Percentiles rank a stretch among this genome's conserved stretches.
phyloP scores from a whole-genome alignment of 805 yeast species.

The Ogataea nonfermentans region DNA sequence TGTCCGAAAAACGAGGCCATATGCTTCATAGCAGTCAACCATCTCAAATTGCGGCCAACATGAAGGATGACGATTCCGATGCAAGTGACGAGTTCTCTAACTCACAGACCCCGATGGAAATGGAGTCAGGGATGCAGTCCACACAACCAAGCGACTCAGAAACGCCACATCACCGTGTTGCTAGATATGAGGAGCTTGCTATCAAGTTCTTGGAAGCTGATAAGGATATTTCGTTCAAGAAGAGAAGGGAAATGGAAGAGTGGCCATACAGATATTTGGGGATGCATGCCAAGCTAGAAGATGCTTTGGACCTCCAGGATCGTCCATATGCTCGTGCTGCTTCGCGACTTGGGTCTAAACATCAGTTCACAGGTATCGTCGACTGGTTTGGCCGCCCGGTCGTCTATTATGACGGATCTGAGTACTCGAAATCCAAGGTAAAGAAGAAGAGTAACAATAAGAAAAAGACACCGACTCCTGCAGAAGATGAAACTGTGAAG shows the following conservation, averaged over 20 bases:
- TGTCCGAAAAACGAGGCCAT: conserved; percentile 36
- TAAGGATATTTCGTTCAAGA: conserved; percentile 36
- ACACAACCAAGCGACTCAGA: conserved; percentile 5
- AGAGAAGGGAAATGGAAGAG: conserved; percentile 59
- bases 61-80: conserved; percentile 7
- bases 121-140: conserved; percentile 9
- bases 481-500: conserved; percentile 23
- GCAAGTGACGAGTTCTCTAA: conserved; percentile 2
- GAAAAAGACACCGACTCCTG: conserved; percentile 25
- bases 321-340: conserved; percentile 79
- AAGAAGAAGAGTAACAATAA: conserved; percentile 27
- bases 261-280: conserved; percentile 85
- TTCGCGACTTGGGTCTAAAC: conserved; percentile 69
- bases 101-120: conserved; percentile 6
- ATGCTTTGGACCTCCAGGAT: conserved; percentile 73
- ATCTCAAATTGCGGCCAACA: conserved; percentile 25
- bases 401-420: conserved; percentile 51
- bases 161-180: conserved; percentile 30
- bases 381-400: conserved; percentile 67
- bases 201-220: conserved; percentile 51
- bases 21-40: conserved; percentile 32
- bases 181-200: conserved; percentile 59
- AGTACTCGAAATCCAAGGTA: conserved; percentile 17
- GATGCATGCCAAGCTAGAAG: conserved; percentile 68
- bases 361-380: conserved; percentile 65